Evolutionary conservation across 345 rosid species (phyloP).

Genomic region (Corymbia maculata): DNA sequence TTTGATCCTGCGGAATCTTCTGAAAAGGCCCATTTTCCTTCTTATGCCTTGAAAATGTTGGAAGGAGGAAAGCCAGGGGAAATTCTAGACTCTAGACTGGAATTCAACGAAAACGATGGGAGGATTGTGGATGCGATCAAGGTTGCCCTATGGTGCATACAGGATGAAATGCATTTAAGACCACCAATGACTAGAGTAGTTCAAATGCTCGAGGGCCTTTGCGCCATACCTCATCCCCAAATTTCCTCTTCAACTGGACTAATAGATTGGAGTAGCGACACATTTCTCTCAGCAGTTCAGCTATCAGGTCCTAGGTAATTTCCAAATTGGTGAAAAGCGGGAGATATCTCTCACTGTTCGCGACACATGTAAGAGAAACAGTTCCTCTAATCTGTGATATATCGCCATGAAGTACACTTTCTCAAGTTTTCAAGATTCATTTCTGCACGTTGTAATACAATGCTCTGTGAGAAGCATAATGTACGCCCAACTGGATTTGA

Average conservation of each 20-base stretch:
- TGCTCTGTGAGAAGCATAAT: rapidly evolving
- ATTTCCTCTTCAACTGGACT: not conserved
- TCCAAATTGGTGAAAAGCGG: not conserved
- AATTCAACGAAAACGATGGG: slow-evolving; percentile 3
- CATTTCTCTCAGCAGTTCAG: slow-evolving; percentile 11
- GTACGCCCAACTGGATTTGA: too few relatives aligned
- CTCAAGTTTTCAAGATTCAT: not conserved
- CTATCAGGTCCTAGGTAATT: slow-evolving; percentile 35
- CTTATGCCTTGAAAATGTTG: slow-evolving; percentile 35
- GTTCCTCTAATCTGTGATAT: not conserved
- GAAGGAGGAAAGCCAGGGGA: slow-evolving; percentile 22
- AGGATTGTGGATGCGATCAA: slow-evolving; percentile 11
- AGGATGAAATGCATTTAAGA: slow-evolving; percentile 33
- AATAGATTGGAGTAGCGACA: slow-evolving; percentile 1
- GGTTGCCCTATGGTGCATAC: slow-evolving; percentile 47
- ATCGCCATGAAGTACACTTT: too few relatives aligned
- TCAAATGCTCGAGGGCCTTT: slow-evolving; percentile 42
- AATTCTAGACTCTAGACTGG: slow-evolving; percentile 21
- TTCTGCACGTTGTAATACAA: rapidly evolving
- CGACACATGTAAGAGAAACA: not conserved
- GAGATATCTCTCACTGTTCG: not conserved
- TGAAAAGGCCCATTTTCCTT: slow-evolving; percentile 21
- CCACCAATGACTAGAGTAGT: slow-evolving; percentile 45
- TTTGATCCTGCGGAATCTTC: slow-evolving; percentile 12
- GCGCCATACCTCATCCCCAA: slow-evolving; percentile 20